Conservation (phyloP, 495 filamentous ascomycete species). For the Aspergillus campestris region DNA sequence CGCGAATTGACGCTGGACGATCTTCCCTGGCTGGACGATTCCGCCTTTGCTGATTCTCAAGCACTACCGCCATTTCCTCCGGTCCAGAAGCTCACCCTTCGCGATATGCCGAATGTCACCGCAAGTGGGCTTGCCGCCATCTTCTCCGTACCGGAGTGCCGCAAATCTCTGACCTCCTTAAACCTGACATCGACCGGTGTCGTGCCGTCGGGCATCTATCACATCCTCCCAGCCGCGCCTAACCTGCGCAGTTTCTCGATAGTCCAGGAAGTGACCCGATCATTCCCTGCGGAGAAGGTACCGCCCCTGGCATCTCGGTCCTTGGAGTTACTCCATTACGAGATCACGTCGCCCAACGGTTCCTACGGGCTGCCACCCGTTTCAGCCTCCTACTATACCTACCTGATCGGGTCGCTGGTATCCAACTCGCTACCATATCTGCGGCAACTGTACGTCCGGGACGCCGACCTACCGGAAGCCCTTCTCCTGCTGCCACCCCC, state of each 20-base stretch:
- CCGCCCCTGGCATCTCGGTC: constrained; percentile 58
- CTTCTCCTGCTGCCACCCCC: constrained; percentile 60
- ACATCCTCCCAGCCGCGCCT: constrained; percentile 53
- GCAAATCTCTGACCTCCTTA: constrained; percentile 48
- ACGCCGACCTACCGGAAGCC: constrained; percentile 66
- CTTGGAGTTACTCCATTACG: constrained; percentile 66
- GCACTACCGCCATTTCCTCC: constrained; percentile 59
- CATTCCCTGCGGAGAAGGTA: constrained; percentile 52
- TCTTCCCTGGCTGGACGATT: constrained; percentile 62
- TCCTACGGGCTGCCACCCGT: constrained; percentile 49
- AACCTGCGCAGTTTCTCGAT: constrained; percentile 58
- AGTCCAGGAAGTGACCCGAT: constrained; percentile 53
- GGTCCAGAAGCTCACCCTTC: constrained; percentile 59
- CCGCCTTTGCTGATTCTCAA: constrained; percentile 54
- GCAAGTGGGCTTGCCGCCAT: constrained; percentile 57
- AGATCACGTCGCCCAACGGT: constrained; percentile 56
- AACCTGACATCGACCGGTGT: constrained; percentile 61
- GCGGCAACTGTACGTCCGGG: constrained; percentile 72
- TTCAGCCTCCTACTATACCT: constrained; percentile 68
- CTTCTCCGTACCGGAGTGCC: constrained; percentile 43
- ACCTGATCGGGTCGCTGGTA: constrained; percentile 74
- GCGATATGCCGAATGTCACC: constrained; percentile 60
- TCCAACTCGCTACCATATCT: constrained; percentile 66
- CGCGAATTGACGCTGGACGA: constrained; percentile 64
- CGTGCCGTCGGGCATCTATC: constrained; percentile 51